Base-by-base conservation (phyloP, 768 basidiomycete genomes). In the Suillus hirtellus region DNA sequence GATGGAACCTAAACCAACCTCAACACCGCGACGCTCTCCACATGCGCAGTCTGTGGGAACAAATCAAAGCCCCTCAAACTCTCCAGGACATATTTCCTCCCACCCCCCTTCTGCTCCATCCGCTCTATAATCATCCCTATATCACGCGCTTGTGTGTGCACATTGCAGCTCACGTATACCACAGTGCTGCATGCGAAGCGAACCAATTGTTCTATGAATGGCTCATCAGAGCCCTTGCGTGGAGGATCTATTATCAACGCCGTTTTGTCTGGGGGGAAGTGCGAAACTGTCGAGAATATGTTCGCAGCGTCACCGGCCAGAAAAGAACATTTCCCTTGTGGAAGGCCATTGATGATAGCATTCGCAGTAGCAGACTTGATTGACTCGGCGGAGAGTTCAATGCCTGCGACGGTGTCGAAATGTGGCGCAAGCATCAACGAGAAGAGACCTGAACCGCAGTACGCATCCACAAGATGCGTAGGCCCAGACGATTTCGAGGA, bases 41-140 rank as follows among this genome's bases (percentile, higher is more conserved):
- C 93, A 80, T 98, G 96, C 14, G 92, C 90, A 31, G 95, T 96
- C 81, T 98, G 95, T 9, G 96, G 94, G 79, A 99, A 99, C 61
- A 99, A 72, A 79, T 99, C 96, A 67, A 97, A 93, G 42, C 95
- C 96, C 65, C 91, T 76, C 69, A 97, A 68, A 68, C 88, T 92
- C 77, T 95, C 92, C 70, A 99, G 68, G 65, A 84, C 80, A 76
- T 97, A 99, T 69, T 77, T 79, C 69, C 74, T 78, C 68, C 71
- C 73, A 63, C 74, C 77, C 54, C 67, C 77, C 61, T 72, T 77
- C 53, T 73, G 78, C 68, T 76, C 75, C 65, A 81, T 82, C 71
- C 84, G 76, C 24, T 67, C 62, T 50, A 88, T 40, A 42, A 97
- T 85, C 76, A 80, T 84, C 17, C 92, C 95, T 2, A 97, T 81